Evolutionary conservation across 208 protist species (phyloP).

Genomic region (Phytomonas francai): DNA sequence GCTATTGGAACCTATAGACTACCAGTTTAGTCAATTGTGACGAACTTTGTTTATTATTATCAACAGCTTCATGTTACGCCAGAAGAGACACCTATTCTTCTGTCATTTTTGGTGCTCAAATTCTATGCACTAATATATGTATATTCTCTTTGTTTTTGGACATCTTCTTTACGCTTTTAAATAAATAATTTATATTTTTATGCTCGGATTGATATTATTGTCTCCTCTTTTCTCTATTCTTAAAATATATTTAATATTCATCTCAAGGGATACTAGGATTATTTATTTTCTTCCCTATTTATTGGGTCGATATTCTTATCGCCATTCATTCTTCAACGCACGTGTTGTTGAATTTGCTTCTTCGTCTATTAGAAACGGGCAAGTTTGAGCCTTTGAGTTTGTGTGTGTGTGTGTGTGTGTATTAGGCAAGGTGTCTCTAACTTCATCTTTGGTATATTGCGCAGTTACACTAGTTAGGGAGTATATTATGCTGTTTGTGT

Average conservation of each 20-base stretch:
- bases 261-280: neutral
- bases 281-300: neutral
- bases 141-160: neutral
- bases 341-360: neutral
- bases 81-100: neutral
- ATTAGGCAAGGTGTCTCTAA: neutral
- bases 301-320: neutral
- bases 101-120: neutral
- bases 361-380: neutral
- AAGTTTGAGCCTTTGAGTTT: neutral
- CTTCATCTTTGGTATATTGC: neutral
- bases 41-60: neutral
- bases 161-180: neutral
- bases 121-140: neutral
- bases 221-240: neutral
- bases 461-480: neutral
- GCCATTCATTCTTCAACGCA: neutral
- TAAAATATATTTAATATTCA: neutral
- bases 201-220: neutral
- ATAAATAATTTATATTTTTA: neutral
- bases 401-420: neutral
- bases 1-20: neutral
- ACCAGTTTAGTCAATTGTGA: neutral
- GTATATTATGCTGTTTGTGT: slow-evolving; percentile 1
- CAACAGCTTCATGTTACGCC: neutral